Evolutionary conservation across 805 yeast genomes (phyloP).

Genomic region (Lipomyces orientalis): DNA sequence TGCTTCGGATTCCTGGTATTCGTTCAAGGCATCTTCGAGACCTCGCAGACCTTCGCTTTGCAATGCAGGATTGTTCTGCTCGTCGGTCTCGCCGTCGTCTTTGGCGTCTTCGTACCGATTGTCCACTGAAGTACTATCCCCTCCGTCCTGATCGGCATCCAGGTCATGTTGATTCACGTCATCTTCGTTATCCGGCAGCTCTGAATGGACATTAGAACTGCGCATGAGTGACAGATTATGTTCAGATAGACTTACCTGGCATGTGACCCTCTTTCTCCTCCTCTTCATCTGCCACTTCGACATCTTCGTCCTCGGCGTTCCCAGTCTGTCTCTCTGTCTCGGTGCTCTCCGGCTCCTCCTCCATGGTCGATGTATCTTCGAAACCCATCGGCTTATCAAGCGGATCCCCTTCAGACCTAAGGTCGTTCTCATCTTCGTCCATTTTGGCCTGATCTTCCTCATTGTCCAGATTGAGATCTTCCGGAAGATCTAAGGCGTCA

Average conservation of each 20-base stretch:
- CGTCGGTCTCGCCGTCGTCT: constrained; percentile 42
- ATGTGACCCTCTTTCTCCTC: constrained; percentile 40
- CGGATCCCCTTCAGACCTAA: constrained; percentile 44
- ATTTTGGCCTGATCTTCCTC: constrained; percentile 62
- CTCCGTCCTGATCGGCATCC: constrained; percentile 37
- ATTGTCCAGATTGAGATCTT: constrained; percentile 87
- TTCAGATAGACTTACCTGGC: background rate
- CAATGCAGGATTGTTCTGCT: constrained; percentile 53
- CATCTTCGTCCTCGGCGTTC: constrained; percentile 42
- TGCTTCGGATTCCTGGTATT: constrained; percentile 55
- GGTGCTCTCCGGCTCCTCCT: constrained; percentile 42
- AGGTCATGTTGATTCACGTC: constrained; percentile 43
- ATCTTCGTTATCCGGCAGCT: background rate
- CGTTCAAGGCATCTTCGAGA: constrained; percentile 72
- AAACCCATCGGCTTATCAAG: constrained; percentile 45
- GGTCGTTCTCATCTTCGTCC: constrained; percentile 51
- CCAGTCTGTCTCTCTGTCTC: constrained; percentile 43
- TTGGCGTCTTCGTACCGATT: constrained; percentile 42
- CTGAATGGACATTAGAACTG: background rate
- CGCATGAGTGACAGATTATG: background rate
- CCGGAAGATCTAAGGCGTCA: constrained; percentile 89
- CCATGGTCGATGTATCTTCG: constrained; percentile 45
- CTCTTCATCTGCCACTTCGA: constrained; percentile 38
- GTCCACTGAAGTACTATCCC: constrained; percentile 41
- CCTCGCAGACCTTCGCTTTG: constrained; percentile 76